Base-by-base conservation (phyloP, 106 monocot genomes). In the Iris macrosiphon region DNA sequence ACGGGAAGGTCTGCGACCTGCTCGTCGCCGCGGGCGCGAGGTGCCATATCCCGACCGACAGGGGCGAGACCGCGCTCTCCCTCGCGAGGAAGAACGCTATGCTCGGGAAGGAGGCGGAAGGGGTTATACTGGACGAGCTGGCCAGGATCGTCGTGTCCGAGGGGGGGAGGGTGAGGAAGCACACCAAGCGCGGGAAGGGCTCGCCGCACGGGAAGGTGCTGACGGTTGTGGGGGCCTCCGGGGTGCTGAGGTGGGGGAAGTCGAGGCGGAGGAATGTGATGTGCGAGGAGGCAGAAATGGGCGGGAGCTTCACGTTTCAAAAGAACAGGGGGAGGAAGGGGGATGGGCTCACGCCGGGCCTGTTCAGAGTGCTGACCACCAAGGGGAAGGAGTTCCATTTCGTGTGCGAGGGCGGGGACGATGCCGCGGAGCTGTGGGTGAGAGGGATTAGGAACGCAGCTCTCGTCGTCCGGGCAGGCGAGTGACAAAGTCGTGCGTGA, bases 211-310 rank as follows among this genome's bases (percentile, higher is more conserved):
- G n/a, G 37, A 88, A 88, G 78, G 24, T 46, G 52, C 40, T 84
- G 50, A 63, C 63, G 48, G 88, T 88, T 84, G 73, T 78, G 1
- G 56, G 6, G 7, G 63, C 46, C 0, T 55, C 57, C 1, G 81
- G 90, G 3, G 68, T 80, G 55, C 48, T 94, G 61, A 68, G 81
- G 55, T 94, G 93, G 93, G 93, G 93, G n/a, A 72, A 59, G 31
- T 74, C 72, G 30, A 52, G 67, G 8, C 49, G 80, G 32, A 72
- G 93, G 67, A 94, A 78, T 59, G 84, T 94, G 50, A 59, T 76
- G 20, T 94, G 93, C 39, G 49, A 18, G 35, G 88, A 75, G 76
- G 88, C 49, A 16, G 60, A 64, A 52, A 22, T 72, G 19, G 88
- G 93, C 0, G 66, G 72, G 17, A 88, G 84, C 74, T 31, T 50